A percentile compares a stretch with the other conserved stretches of the same genome.
Evolutionary conservation across 805 yeast species (phyloP).

Genomic region (Candida caryicola): DNA sequence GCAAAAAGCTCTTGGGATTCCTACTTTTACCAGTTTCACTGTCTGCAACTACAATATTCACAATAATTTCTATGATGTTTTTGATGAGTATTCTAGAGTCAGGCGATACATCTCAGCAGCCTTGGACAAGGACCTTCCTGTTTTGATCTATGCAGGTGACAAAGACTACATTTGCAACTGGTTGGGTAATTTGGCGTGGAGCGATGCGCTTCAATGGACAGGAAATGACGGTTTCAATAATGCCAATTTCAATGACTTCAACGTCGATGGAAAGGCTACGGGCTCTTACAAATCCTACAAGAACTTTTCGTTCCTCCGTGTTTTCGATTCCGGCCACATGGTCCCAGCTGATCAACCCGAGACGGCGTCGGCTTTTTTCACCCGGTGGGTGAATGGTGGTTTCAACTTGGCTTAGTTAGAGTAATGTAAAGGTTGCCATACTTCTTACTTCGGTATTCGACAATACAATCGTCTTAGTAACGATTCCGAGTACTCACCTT

Average conservation of each 20-base stretch:
- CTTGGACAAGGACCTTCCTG: constrained; percentile 37
- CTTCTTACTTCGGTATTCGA: no score
- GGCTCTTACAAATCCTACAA: constrained; percentile 33
- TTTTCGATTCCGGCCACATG: constrained; percentile 25
- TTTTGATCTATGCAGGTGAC: constrained; percentile 43
- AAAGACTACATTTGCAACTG: constrained; percentile 77
- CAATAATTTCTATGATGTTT: constrained; percentile 17
- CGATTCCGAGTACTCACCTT: no score
- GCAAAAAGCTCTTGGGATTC: constrained; percentile 51
- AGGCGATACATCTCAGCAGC: constrained; percentile 32
- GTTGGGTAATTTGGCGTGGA: constrained; percentile 87
- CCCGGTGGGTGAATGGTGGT: constrained; percentile 74
- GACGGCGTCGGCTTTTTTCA: constrained; percentile 54
- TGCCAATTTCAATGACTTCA: constrained; percentile 27
- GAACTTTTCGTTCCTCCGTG: constrained; percentile 21
- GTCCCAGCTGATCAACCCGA: constrained; percentile 24
- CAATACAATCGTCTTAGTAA: no score
- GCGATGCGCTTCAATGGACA: constrained; percentile 65
- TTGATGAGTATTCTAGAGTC: constrained; percentile 6
- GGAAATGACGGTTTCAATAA: constrained; percentile 47
- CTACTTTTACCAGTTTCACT: constrained; percentile 16
- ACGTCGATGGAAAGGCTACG: constrained; percentile 34
- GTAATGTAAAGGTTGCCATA: no score
- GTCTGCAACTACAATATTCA: constrained; percentile 15
- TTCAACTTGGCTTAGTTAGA: no score